Percentiles rank a stretch among this genome's conserved stretches.
Evolutionary conservation across 2,329 filamentous ascomycete species (phyloP).

Genomic region (Botrytis porri): DNA sequence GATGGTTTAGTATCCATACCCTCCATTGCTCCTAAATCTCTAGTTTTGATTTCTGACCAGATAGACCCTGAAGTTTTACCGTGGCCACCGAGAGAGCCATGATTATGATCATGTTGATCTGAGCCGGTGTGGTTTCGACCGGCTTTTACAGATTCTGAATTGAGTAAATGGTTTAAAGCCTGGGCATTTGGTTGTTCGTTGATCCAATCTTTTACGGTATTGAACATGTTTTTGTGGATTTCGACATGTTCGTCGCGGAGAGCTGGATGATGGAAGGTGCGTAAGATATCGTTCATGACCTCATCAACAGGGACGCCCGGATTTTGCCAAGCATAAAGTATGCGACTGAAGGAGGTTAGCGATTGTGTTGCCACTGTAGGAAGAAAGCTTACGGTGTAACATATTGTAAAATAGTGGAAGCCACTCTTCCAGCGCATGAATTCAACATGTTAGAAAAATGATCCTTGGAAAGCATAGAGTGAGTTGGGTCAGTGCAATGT

Average conservation of each 20-base stretch:
- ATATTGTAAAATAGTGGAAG: conserved; percentile 77
- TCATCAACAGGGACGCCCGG: conserved; percentile 77
- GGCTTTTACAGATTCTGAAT: conserved; percentile 75
- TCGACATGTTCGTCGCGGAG: conserved; percentile 72
- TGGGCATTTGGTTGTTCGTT: conserved; percentile 64
- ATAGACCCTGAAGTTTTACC: conserved; percentile 58
- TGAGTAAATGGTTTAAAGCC: conserved; percentile 71
- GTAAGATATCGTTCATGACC: conserved; percentile 75
- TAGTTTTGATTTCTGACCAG: conserved; percentile 59
- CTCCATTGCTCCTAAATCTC: conserved; percentile 55
- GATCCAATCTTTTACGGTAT: conserved; percentile 78
- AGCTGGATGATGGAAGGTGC: conserved; percentile 87
- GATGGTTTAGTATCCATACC: conserved; percentile 45
- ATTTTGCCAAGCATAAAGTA: conserved; percentile 93
- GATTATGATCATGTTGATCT: conserved; percentile 35
- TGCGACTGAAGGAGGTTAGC: conserved; percentile 49
- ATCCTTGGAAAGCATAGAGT: conserved; percentile 80
- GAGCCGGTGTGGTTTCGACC: conserved; percentile 73
- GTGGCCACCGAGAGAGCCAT: conserved; percentile 43
- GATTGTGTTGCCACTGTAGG: not conserved
- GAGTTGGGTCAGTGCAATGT: conserved; percentile 72
- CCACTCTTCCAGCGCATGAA: conserved; percentile 71
- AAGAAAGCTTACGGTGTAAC: conserved; percentile 68
- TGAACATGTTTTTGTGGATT: conserved; percentile 85
- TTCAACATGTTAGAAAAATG: conserved; percentile 80